A percentile compares a stretch with the other conserved stretches of the same genome.
Conservation (phyloP, 805 yeast genomes). For the Yamadazyma sp. region DNA sequence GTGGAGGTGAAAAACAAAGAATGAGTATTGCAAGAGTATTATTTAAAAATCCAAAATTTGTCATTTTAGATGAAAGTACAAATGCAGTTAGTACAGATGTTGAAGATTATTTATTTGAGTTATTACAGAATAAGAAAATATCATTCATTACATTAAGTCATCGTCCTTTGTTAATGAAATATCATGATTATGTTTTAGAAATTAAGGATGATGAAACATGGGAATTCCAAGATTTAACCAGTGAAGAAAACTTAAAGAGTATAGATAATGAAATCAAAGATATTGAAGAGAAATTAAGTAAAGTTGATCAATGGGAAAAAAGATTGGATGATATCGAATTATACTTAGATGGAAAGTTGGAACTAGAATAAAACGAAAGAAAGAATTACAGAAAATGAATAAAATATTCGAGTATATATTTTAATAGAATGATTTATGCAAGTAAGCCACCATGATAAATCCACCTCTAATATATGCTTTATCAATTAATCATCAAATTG, state of each 20-base stretch:
- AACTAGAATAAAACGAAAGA: too few species aligned
- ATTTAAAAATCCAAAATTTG: conserved; percentile 76
- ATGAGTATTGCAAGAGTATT: conserved; percentile 82
- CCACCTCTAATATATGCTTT: too few species aligned
- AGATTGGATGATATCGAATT: conserved; percentile 58
- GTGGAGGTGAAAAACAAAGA: conserved; percentile 96
- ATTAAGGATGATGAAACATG: conserved; percentile 54
- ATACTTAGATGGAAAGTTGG: conserved; percentile 42
- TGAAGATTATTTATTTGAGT: conserved; percentile 81
- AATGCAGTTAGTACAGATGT: conserved; percentile 88
- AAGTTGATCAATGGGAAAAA: conserved; percentile 55
- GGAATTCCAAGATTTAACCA: conserved; percentile 60
- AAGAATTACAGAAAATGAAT: too few species aligned
- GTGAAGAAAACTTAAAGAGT: conserved; percentile 61
- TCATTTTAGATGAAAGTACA: conserved; percentile 89
- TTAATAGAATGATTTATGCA: too few species aligned
- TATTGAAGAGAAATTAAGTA: conserved; percentile 56
- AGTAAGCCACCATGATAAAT: too few species aligned
- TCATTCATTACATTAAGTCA: conserved; percentile 82
- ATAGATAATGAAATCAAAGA: conserved; percentile 74
- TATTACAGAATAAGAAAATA: conserved; percentile 64
- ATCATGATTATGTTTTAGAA: conserved; percentile 74
- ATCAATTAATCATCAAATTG: too few species aligned
- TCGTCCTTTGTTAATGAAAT: conserved; percentile 78
- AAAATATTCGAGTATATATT: too few species aligned